phyloP scores from a whole-genome alignment of 2,329 filamentous ascomycete species.

The Xylaria sp. region DNA sequence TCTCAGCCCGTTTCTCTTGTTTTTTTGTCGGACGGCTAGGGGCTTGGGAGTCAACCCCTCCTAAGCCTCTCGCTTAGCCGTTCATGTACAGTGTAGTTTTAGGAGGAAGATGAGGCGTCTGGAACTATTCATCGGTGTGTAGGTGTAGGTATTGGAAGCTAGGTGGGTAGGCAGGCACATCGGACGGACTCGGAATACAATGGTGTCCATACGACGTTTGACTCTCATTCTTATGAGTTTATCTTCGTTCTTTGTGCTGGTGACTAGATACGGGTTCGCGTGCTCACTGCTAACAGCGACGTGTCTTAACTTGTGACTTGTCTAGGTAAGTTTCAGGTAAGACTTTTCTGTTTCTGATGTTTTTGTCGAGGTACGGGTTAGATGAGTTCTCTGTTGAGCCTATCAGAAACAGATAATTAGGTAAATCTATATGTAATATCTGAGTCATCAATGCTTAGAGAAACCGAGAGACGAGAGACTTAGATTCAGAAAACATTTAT shows the following conservation, averaged over 20 bases:
- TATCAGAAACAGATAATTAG: background rate
- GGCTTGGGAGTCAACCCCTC: conserved; percentile 3
- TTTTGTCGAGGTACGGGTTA: background rate
- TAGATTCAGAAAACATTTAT: too few relatives aligned
- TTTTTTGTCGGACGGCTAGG: conserved; percentile 15
- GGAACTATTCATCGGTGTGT: conserved; percentile 17
- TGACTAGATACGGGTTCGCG: background rate
- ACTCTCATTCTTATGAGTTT: background rate
- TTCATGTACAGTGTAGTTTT: conserved; percentile 40
- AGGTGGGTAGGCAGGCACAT: background rate
- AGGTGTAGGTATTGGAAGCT: conserved; percentile 8
- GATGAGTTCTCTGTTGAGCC: background rate
- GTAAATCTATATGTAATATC: background rate
- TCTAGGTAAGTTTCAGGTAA: background rate
- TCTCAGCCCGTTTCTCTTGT: background rate
- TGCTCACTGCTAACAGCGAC: background rate
- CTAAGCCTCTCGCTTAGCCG: background rate
- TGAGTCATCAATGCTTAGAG: too few relatives aligned
- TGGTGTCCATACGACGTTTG: conserved; percentile 16
- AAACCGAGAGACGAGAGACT: too few relatives aligned
- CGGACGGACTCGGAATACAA: conserved; percentile 24
- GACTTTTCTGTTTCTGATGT: background rate
- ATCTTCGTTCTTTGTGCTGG: background rate
- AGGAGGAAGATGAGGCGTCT: conserved; percentile 30
- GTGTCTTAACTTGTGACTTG: background rate